A percentile compares a stretch with the other conserved stretches of the same genome.
Evolutionary conservation across 495 filamentous ascomycete genomes (phyloP).

Genomic region (Umbilicaria muhlenbergii): DNA sequence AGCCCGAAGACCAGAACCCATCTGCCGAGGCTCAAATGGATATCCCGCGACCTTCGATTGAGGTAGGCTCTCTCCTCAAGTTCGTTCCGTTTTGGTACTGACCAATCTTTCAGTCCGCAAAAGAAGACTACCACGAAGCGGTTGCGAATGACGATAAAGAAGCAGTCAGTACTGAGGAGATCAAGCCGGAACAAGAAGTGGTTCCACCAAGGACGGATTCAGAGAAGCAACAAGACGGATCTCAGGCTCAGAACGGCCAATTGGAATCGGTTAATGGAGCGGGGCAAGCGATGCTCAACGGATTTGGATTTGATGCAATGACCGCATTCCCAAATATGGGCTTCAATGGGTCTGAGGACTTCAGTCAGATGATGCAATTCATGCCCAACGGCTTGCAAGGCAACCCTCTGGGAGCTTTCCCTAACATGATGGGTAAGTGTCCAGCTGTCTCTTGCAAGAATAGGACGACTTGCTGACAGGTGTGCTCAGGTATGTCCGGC

Average conservation of each 20-base stretch:
- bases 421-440: constrained; percentile 74
- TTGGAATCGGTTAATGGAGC: constrained; percentile 17
- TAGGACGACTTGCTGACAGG: constrained; percentile 4
- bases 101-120: neutral
- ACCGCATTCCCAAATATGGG: constrained; percentile 47
- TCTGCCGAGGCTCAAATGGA: constrained; percentile 16
- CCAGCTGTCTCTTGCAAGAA: neutral
- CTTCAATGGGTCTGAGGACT: constrained; percentile 43
- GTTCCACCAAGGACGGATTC: neutral
- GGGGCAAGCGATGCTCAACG: constrained; percentile 18
- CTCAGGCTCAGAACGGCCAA: constrained; percentile 2
- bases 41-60: constrained; percentile 26
- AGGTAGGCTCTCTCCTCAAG: constrained; percentile 15
- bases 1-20: too few relatives aligned
- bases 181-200: neutral
- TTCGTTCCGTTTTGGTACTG: neutral
- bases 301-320: constrained; percentile 30
- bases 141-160: constrained; percentile 6
- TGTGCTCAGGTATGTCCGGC: constrained; percentile 48
- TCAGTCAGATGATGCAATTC: constrained; percentile 58
- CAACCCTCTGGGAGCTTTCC: constrained; percentile 42
- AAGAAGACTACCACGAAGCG: constrained; percentile 5
- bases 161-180: neutral
- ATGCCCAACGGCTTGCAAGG: constrained; percentile 64
- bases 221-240: constrained; percentile 12